These are phyloP conservation scores for Picea mariana DNA, from an alignment of 83 land plant genomes.

Conservation along the genomic window DNA sequence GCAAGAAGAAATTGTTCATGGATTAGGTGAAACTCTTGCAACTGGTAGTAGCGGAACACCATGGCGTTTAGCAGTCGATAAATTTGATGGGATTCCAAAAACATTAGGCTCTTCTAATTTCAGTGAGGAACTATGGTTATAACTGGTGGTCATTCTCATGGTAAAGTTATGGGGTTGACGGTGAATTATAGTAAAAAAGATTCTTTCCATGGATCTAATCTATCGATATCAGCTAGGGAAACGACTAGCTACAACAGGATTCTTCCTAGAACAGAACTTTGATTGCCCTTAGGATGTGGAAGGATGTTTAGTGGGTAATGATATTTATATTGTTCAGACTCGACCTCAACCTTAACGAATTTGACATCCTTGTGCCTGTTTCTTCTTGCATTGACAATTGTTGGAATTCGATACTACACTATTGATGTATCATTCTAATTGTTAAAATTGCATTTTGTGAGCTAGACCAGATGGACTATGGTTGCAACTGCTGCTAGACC, in stretches of 20 bases:
- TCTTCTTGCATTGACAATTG: no score
- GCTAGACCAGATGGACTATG: no score
- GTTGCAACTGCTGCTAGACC: no score
- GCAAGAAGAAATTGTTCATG: constrained; percentile 88
- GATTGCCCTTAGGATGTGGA: constrained; percentile 90
- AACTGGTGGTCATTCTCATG: constrained; percentile 67
- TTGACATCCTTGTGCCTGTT: no score
- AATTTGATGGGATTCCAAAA: constrained; percentile 71
- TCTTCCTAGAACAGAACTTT: constrained; percentile 71
- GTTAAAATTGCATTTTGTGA: no score
- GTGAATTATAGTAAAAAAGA: constrained; percentile 84
- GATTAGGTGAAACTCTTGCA: constrained; percentile 93
- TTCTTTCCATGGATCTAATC: constrained; percentile 50
- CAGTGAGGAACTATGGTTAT: constrained; percentile 81
- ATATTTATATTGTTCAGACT: constrained; percentile 83
- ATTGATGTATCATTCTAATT: no score
- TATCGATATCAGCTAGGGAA: constrained; percentile 65
- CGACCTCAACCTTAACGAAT: constrained; percentile 70
- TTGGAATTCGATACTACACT: no score
- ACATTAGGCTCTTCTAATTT: constrained; percentile 90
- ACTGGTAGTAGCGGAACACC: constrained; percentile 91
- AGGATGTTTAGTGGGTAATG: constrained; percentile 87
- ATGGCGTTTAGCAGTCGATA: constrained; percentile 74
- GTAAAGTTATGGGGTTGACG: constrained; percentile 51
- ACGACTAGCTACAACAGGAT: constrained; percentile 26